Conservation (phyloP, 2,329 filamentous ascomycete species). For the Alternaria conjuncta region DNA sequence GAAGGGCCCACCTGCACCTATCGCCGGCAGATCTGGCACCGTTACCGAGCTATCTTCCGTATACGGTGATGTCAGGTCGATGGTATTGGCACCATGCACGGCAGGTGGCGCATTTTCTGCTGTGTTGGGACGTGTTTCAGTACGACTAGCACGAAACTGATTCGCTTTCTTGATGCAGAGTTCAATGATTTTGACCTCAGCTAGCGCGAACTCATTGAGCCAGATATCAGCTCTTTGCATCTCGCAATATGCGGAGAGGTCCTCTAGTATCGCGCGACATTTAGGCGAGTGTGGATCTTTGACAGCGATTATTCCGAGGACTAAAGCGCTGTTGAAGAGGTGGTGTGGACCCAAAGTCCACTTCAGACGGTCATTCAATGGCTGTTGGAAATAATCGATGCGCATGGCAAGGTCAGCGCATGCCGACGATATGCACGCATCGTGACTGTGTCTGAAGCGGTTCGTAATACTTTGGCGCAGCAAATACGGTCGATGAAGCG, state of each 20-base stretch:
- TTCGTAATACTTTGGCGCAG: constrained; percentile 52
- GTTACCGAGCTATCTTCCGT: constrained; percentile 5
- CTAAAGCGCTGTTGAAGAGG: constrained; percentile 53
- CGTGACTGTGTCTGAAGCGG: constrained; percentile 49
- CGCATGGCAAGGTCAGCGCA: constrained; percentile 51
- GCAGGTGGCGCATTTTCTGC: background rate
- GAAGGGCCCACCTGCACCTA: constrained; percentile 13
- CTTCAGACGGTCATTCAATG: constrained; percentile 43
- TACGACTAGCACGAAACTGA: constrained; percentile 13
- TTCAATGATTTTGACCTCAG: constrained; percentile 53
- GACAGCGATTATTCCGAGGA: constrained; percentile 48
- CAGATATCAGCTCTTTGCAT: constrained; percentile 51
- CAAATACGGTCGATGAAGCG: constrained; percentile 50
- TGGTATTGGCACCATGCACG: background rate
- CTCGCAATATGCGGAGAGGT: constrained; percentile 52
- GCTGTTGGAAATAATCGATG: constrained; percentile 41
- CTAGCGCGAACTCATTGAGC: constrained; percentile 51
- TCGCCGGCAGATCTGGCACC: constrained; percentile 8
- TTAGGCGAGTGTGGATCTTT: constrained; percentile 40
- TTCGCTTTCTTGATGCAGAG: constrained; percentile 46
- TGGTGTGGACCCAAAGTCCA: constrained; percentile 48
- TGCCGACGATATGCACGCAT: constrained; percentile 51
- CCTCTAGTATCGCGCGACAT: constrained; percentile 47
- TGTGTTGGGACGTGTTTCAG: background rate
- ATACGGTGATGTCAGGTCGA: constrained; percentile 9